Base-by-base conservation (phyloP, 2,329 filamentous ascomycete genomes). In the Penicillium sclerotigenum region DNA sequence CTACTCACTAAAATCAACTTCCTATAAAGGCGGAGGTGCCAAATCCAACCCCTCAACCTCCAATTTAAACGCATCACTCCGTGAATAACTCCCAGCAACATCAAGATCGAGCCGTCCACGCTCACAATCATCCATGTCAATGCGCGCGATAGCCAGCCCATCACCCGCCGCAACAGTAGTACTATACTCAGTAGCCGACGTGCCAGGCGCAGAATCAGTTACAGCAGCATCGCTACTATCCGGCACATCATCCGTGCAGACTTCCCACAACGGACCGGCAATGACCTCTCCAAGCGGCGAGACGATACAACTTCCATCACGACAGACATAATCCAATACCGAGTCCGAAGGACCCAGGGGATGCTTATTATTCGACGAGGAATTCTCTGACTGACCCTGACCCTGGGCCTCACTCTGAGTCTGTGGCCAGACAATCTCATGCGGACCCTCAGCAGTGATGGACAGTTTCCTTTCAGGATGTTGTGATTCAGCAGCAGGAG, bases 101-200 rank as follows among this genome's bases (percentile, higher is more conserved):
- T 96, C 92, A 37, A 96, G 72, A 71, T 96, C 91, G 61, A 96
- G 71, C 43, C 91, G 79, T 0, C 91, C 92, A 9, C 89, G 80
- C 63, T 91, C 83, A 65, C 92, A 96, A 61, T 96, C 91, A 47
- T 95, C 89, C 67, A 97, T 87, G 68, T 97, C 91, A 6, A 91
- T 86, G 60, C 93, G 88, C 1, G 83, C 80, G 33, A 83, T 83
- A 47, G 91, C 75, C 31, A 96, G 71, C 0, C 84, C 82, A 6
- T 64, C 63, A 5, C 57, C 63, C 3, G 55, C 52, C 4, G 59
- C 65, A 8, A 58, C 51, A 2, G 57, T 33, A 28, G 37, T 7
- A 18, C 14, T 52, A 43, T 28, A 26, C 8, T 51, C 48, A 13
- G 11, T 33, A 26, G 37, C 20, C 5, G 20, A 33, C 10, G 22